Base-by-base conservation (phyloP, 225 moss, liverwort and hornwort genomes). In the Sphagnum contortum region DNA sequence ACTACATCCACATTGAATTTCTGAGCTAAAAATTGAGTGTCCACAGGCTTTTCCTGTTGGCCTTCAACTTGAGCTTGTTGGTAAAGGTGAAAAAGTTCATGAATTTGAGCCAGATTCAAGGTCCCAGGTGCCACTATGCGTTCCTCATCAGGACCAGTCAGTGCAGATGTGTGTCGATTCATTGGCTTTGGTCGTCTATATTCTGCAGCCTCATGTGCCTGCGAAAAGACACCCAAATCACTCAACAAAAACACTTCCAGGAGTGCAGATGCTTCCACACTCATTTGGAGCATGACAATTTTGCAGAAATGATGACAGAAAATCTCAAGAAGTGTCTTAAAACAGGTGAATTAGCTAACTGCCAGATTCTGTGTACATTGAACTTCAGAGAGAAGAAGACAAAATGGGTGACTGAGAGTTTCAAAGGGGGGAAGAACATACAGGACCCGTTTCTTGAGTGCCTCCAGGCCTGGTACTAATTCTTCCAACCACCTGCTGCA, bases 141-240 rank as follows among this genome's bases (percentile, higher is more conserved):
- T 67, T 89, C 83, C 80, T 92, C 96, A 57, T 88, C 87, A 50
- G 90, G 88, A 52, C 92, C 96, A 14, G 96, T 83, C 48, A 72
- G 72, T 54, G 89, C 75, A 5, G 89, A 78, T 0, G 96, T 98
- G 9, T 81, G 92, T 65, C 96, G 87, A 71, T 96, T 87, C 0
- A 47, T 60, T 47, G 96, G 96, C 80, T 74, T 87, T 8, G 74
- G 79, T 50, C 90, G 76, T 3, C 77, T 69, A 49, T 64, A 71
- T 49, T 88, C 80, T 3, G 83, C 78, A 11, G 48, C 78, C 5
- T 76, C 47, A 4, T 71, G 83, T 60, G 75, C 88, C 90, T 92
- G 72, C 57, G n/a, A 58, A 29, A 29, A 29, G 29, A 29, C 29
- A 29, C 0, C 29, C 29, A 29, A 29, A 29, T 29, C 29, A 29